Evolutionary conservation across 768 basidiomycete genomes (phyloP), one percentile per base, ranked within the genome.

Genomic region (Lyophyllum semitale): DNA sequence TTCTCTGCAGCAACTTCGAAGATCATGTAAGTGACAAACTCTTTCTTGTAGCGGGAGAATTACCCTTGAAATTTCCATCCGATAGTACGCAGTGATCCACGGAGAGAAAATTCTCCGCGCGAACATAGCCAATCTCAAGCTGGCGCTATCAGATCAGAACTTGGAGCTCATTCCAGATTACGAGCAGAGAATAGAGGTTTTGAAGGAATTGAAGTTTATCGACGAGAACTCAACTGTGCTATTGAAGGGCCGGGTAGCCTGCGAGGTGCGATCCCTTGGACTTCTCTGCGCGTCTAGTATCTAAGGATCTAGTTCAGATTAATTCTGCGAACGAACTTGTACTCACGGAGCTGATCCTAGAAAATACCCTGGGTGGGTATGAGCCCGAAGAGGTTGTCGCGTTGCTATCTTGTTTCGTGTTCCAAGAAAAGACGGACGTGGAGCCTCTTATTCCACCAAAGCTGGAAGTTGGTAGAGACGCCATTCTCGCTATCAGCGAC

Each of bases 321-420:
- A 99, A 99, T 68, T 98, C 96, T 7, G 93, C 90, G n/a, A 93
- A 93, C 59, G 97, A 98, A 65, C 89, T 99, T 23, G 84, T 99
- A 45, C 77, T 98, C 44, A 99, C 97, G 0, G 97, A 99, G 66
- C 83, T 99, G 48, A 96, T 99, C 52, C 81, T 98, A 48, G 97
- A 99, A 66, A 99, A 99, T 66, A 90, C 91, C 0, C 77, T 98
- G 26, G 93, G 93, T 6, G 76, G 77, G 13, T 98, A 92, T 68
- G 94, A 94, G 43, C 93, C 97, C 0, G 93, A 94, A 69, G 97
- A 98, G 73, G 93, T 96, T 48, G 97, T 96, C 37, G 95, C 97
- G 2, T 80, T 99, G 25, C 80, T 99, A 5, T 98, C 96, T 3
- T 91, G 91, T 66, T 98, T 99, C 67, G 89, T 99, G 38, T 99